These are phyloP conservation scores for Erodium chrysanthum DNA, from an alignment of 441 rosid genomes.

Conservation along the genomic window DNA sequence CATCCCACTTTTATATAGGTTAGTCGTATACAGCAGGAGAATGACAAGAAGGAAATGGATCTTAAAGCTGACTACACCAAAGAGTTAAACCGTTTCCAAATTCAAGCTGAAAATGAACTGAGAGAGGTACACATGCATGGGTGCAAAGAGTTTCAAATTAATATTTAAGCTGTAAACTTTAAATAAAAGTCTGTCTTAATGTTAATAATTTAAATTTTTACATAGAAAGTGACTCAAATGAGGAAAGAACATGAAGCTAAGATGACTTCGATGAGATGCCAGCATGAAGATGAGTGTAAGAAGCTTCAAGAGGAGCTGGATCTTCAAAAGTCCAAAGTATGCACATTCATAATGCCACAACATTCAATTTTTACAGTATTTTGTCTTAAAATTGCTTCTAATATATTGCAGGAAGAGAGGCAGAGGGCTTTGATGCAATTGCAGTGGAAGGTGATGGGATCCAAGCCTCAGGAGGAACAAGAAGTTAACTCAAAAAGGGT, in stretches of 20 bases:
- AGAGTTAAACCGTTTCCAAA: slow-evolving; percentile 45
- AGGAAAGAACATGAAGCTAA: slow-evolving; percentile 67
- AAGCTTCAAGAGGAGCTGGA: slow-evolving; percentile 61
- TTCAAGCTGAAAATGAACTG: slow-evolving; percentile 53
- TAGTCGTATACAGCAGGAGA: slow-evolving; percentile 38
- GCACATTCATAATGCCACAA: slow-evolving; percentile 7
- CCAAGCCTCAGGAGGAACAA: slow-evolving; percentile 67
- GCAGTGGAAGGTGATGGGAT: slow-evolving; percentile 93
- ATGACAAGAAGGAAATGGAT: slow-evolving; percentile 38
- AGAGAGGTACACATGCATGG: slow-evolving; percentile 42
- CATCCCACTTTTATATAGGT: slow-evolving; percentile 28
- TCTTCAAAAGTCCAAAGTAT: slow-evolving; percentile 66
- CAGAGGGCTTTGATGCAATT: slow-evolving; percentile 80
- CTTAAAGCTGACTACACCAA: slow-evolving; percentile 48
- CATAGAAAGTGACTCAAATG: slow-evolving; percentile 44
- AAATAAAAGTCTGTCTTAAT: slow-evolving; percentile 14
- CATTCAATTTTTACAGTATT: slow-evolving; percentile 6
- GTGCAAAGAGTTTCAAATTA: slow-evolving; percentile 7
- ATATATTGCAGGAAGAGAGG: slow-evolving; percentile 58
- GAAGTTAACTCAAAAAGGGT: slow-evolving; percentile 73
- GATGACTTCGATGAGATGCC: slow-evolving; percentile 50
- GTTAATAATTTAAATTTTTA: slow-evolving; percentile 12
- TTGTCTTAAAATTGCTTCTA: slow-evolving; percentile 8
- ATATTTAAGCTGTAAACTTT: slow-evolving; percentile 6
- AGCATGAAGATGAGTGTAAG: slow-evolving; percentile 67